A percentile compares a stretch with the other conserved stretches of the same genome.
phyloP scores from a whole-genome alignment of 2,329 filamentous ascomycete species.

The Paraconiothyrium sp. region DNA sequence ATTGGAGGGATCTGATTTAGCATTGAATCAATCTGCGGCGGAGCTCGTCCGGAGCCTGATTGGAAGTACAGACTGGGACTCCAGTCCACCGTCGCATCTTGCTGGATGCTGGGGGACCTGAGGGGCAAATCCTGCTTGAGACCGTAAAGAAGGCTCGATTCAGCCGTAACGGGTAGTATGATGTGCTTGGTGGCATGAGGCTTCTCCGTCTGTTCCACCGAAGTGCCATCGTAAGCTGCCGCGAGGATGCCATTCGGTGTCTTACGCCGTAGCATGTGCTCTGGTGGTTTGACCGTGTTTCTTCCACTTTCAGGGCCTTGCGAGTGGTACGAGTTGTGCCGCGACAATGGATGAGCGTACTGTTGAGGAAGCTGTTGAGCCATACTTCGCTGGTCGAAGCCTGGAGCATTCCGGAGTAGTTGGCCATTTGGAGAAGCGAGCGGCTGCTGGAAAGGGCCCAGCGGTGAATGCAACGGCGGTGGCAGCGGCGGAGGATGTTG shows the following conservation, averaged over 20 bases:
- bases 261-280: conserved; percentile 88
- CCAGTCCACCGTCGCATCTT: conserved; percentile 41
- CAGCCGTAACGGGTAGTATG: conserved; percentile 70
- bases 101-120: conserved; percentile 39
- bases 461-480: conserved; percentile 38
- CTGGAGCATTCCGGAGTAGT: conserved; percentile 38
- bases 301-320: conserved; percentile 37
- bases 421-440: conserved; percentile 37
- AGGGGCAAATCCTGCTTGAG: conserved; percentile 50
- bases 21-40: conserved; percentile 68
- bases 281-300: conserved; percentile 53
- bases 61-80: conserved; percentile 49
- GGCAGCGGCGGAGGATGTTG: conserved; percentile 47
- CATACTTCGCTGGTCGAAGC: conserved; percentile 33
- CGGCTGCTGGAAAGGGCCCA: conserved; percentile 35
- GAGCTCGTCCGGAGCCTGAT: conserved; percentile 46
- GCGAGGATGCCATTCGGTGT: conserved; percentile 94
- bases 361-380: conserved; percentile 43
- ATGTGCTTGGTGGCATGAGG: conserved; percentile 86
- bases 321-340: conserved; percentile 49
- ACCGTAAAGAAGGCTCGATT: conserved; percentile 46
- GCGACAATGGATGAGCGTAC: conserved; percentile 52
- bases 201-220: conserved; percentile 75
- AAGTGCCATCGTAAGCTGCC: conserved; percentile 88
- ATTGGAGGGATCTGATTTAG: conserved; percentile 68